Evolutionary conservation across 495 filamentous ascomycete species (phyloP), one percentile per base, ranked within the genome.

Genomic region (Talaromyces ruber): DNA sequence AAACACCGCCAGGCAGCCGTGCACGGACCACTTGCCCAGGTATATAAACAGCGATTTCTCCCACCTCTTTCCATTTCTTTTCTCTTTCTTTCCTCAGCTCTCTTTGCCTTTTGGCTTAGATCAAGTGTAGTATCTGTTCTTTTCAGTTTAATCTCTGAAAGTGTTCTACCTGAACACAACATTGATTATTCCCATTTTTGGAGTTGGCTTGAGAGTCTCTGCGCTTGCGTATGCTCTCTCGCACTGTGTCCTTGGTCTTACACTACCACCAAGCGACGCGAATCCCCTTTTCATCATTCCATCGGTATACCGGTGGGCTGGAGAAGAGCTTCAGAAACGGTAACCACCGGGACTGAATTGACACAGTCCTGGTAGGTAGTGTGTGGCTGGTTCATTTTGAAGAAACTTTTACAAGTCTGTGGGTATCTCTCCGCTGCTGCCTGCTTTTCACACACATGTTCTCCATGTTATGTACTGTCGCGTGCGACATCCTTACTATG

Each of bases 101-200:
- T 82, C 80, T 78, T 81, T 82, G 76, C 74, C 79, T 73, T 74
- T 77, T 79, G 75, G 79, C 80, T 79, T 76, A 94, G 90, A 93
- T 94, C 90, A 93, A 93, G 90, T 94, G 90, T 94, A 93, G 90
- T 94, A 96, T 94, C 91, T 95, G 91, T 95, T 95, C 91, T 95
- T 92, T 92, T 92, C 88, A 93, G 89, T 92, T 91, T 92, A 92
- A 92, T 83, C 80, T 82, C 81, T 84, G 81, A 82, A 84, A 83
- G 78, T 78, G 72, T 76, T 74, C 85, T 71, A 39, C 43, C 5
- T 79, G 84, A 80, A 80, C 79, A 82, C 82, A 88, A 82, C 83
- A 81, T 81, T 86, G 86, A 90, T 92, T 92, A 90, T 84, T 82
- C 86, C 82, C 80, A 90, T 92, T 90, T 91, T 90, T 82, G 81